Base-by-base conservation (phyloP, 805 yeast species). In the Kodamaea kaohsiungensis region DNA sequence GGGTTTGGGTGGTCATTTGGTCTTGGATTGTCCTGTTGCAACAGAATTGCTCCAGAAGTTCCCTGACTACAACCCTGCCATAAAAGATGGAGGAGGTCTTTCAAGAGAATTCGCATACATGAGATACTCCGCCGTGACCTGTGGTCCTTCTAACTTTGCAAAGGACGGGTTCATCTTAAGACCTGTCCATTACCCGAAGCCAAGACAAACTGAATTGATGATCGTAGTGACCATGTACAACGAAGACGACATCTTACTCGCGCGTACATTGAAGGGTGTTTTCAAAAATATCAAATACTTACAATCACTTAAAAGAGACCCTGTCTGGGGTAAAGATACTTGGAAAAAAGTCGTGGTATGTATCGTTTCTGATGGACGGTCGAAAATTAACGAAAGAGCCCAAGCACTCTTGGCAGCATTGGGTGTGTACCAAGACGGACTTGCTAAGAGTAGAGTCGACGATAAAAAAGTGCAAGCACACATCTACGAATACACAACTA, bases 21-120 rank as follows among this genome's bases (percentile, higher is more conserved):
- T 91, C 35, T 79, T 91, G 55, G 97, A 91, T 70, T 91, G 96
- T 65, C 96, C 96, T 9, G 92, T 91, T 1, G 85, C 96, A n/a
- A 81, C 83, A 30, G 79, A 83, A 48, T 76, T 91, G 49, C 71
- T 88, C 43, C 60, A 73, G 15, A 76, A 75, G 55, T 75, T 73
- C 54, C 78, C 76, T 10, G 78, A 74, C 56, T 75, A 72, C 54
- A 61, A 65, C 19, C 60, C 69, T 2, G 65, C 54, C 7, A 63
- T 60, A 15, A 68, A 68, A 43, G 78, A 73, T 55, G 77, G 77
- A 3, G 25, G 19, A 17, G 79, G 78, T 1, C 67, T 75, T 53
- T 66, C 74, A n/a, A 63, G 80, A 63, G 88, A 84, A 65, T 84
- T 84, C 65, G 75, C 84, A 13, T 85, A 81, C 61, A 75, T 84